Base-by-base conservation (phyloP, 768 basidiomycete species). In the Russula compacta region DNA sequence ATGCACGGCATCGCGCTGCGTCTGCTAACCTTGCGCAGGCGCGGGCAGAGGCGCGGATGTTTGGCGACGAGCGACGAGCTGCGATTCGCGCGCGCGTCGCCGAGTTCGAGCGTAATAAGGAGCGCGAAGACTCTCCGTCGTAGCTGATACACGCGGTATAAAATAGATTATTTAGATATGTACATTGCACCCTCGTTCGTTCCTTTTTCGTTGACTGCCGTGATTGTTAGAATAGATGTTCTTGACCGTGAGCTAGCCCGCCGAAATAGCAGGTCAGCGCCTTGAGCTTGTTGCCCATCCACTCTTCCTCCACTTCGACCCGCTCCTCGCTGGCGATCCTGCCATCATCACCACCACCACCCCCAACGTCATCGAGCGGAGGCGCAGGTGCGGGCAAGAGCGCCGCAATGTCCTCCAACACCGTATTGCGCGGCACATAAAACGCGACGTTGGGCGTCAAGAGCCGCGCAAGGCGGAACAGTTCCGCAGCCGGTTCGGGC, bases 231-330 rank as follows among this genome's bases (percentile, higher is more conserved):
- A 84, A 91, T 62, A 85, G 66, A 43, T 80, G 70, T 56, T 83
- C 84, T 67, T 92, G 89, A 3, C 86, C 87, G 24, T 72, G 71
- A 9, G 74, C 88, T 46, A 98, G 74, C 12, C 92, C 92, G 7
- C 95, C 95, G 73, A 87, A 97, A 71, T 97, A 95, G 71, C 91
- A 94, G 1, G 92, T 97, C 55, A 98, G 73, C 0, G 95, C 95
- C 70, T 98, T 98, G 47, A 98, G 73, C 76, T 95, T 95, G 10
- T 78, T 78, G 2, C 92, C 87, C 86, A 92, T 95, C 94, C 93
- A 98, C 71, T 92, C 92, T 73, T 98, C 95, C 70, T 98, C 94
- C 7, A 98, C 81, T 72, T 98, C 95, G 10, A 95, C 80, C 72
- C 72, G 77, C 72, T 93, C 91, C 42, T 52, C 54, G 19, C 58